Base-by-base conservation (phyloP, 345 rosid species). In the Boechera divaricarpa region DNA sequence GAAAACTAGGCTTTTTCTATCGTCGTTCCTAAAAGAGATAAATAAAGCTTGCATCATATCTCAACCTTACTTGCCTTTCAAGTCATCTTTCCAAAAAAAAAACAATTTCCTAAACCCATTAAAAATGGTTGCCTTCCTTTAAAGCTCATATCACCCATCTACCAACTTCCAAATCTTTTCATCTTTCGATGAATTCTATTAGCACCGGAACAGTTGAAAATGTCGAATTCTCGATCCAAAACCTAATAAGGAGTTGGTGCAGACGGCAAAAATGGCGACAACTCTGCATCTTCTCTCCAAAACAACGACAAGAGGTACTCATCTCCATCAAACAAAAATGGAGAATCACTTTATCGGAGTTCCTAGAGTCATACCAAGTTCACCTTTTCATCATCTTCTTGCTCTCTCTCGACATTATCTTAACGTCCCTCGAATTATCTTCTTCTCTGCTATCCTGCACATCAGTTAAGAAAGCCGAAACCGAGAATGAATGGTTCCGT, bases 241-340 rank as follows among this genome's bases (percentile, higher is more conserved):
- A 71, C 35, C 91, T 90, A 12, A 45, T 78, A 33, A 87, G 81
- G 63, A 82, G 57, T 75, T 85, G 83, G 87, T 15, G 67, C 65
- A 81, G 75, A 58, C 87, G 89, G 54, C 85, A 55, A 61, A 82
- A 80, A 82, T 89, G 95, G 97, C 73, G 86, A 89, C 70, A 53
- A 9, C 42, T 72, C 41, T 82, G 58, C 42, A 9, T 86, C 24
- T 71, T 77, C 38, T 69, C 69, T 33, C 64, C 82, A 4, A 56
- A 49, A 41, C 53, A 53, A n/a, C 76, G 54, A 6, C 71, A 42
- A 26, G 31, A 67, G 39, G 42, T 38, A 5, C 68, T 70, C 32
- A 29, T 2, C 32, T 54, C 55, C 8, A 58, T 21, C 24, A 41
- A 11, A 63, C 71, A 85, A 47, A 42, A 82, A 41, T 88, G 90